Percentiles rank a stretch among this genome's conserved stretches.
phyloP scores from a whole-genome alignment of 2,329 filamentous ascomycete species.

The Trichoderma atrobrunneum region DNA sequence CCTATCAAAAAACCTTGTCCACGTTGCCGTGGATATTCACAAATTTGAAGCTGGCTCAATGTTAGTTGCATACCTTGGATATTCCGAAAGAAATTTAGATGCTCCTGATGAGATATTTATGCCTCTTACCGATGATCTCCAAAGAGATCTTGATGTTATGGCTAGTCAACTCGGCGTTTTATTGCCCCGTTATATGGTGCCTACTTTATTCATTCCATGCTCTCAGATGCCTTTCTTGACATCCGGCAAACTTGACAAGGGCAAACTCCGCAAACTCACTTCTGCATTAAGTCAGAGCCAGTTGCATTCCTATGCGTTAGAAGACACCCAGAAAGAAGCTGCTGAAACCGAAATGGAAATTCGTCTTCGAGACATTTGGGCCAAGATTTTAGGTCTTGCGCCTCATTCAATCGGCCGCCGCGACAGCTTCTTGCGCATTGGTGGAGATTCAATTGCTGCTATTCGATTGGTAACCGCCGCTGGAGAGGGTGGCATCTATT shows the following conservation, averaged over 20 bases:
- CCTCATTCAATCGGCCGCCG: slow-evolving; percentile 15
- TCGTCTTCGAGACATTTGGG: slow-evolving; percentile 20
- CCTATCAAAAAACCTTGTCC: neutral
- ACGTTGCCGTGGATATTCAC: slow-evolving; percentile 16
- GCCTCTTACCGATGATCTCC: neutral
- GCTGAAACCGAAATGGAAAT: neutral
- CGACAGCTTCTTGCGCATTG: slow-evolving; percentile 24
- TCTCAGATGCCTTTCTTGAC: slow-evolving; percentile 21
- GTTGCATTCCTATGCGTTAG: neutral
- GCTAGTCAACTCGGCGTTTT: slow-evolving; percentile 4
- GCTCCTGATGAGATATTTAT: slow-evolving; percentile 16
- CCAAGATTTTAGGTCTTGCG: slow-evolving; percentile 14
- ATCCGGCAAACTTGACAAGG: slow-evolving; percentile 22
- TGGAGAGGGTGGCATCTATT: neutral
- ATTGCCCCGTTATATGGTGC: slow-evolving; percentile 24
- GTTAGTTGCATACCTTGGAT: slow-evolving; percentile 7
- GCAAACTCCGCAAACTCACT: neutral
- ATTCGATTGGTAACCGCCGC: slow-evolving; percentile 11
- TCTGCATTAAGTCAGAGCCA: neutral
- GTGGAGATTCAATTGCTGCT: slow-evolving; percentile 37
- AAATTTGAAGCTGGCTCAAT: neutral
- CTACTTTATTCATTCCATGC: slow-evolving; percentile 22
- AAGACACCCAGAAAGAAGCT: neutral
- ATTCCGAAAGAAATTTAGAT: neutral
- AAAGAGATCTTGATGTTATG: slow-evolving; percentile 22